Evolutionary conservation across 2,329 filamentous ascomycete genomes (phyloP).

Genomic region (Bertia moriformis): DNA sequence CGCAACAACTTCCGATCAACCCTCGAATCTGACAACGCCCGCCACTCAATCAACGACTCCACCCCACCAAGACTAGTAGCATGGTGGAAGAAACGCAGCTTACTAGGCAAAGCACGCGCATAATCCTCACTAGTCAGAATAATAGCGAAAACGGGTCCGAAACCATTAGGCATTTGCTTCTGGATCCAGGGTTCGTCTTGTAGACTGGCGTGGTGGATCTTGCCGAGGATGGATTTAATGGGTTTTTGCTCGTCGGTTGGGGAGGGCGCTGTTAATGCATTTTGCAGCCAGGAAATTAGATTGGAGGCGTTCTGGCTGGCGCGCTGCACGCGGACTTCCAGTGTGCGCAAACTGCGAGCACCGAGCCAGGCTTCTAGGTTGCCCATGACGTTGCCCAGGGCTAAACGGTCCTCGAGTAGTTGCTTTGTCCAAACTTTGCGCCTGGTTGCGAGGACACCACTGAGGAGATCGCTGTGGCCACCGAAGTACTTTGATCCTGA

Average conservation of each 20-base stretch:
- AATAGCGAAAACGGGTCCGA: slow-evolving; percentile 54
- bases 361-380: slow-evolving; percentile 58
- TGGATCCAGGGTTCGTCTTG: slow-evolving; percentile 44
- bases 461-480: slow-evolving; percentile 57
- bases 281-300: slow-evolving; percentile 41
- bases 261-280: slow-evolving; percentile 14
- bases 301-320: slow-evolving; percentile 40
- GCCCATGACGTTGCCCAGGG: slow-evolving; percentile 51
- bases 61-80: slow-evolving; percentile 59
- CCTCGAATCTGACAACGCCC: slow-evolving; percentile 47
- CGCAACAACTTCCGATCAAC: slow-evolving; percentile 46
- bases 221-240: slow-evolving; percentile 30
- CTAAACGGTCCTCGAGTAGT: slow-evolving; percentile 38
- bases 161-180: slow-evolving; percentile 59
- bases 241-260: slow-evolving; percentile 1
- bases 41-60: slow-evolving; percentile 62
- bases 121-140: slow-evolving; percentile 30
- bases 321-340: slow-evolving; percentile 47
- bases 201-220: slow-evolving; percentile 46
- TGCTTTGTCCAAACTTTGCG: slow-evolving; percentile 29
- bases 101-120: slow-evolving; percentile 42
- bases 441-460: slow-evolving; percentile 44
- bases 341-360: slow-evolving; percentile 48
- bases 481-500: slow-evolving; percentile 60
- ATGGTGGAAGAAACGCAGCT: slow-evolving; percentile 54